A percentile compares a stretch with the other conserved stretches of the same genome.
Conservation (phyloP, 768 basidiomycete species). For the Psilocybe cubensis region DNA sequence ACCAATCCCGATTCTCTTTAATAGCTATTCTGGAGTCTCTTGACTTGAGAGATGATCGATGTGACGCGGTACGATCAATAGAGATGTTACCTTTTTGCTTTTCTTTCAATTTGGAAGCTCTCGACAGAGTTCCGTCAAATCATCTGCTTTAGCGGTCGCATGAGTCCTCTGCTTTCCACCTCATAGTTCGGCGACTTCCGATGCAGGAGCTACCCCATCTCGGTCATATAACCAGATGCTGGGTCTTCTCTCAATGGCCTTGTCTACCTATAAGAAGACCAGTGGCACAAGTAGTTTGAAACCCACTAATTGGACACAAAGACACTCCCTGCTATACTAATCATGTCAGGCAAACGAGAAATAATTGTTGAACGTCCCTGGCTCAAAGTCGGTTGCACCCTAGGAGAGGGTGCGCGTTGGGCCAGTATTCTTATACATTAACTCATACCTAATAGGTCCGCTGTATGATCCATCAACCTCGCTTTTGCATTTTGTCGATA, state of each 20-base stretch:
- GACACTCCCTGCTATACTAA: neutral
- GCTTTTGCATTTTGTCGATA: constrained; percentile 72
- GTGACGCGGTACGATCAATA: constrained; percentile 28
- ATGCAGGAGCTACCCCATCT: constrained; percentile 30
- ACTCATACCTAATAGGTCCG: constrained; percentile 45
- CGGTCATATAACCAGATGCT: constrained; percentile 20
- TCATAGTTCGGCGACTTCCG: constrained; percentile 22
- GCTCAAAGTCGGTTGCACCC: constrained; percentile 53
- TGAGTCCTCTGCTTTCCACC: constrained; percentile 11
- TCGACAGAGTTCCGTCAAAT: constrained; percentile 16
- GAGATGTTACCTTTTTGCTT: constrained; percentile 24
- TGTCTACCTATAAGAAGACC: constrained; percentile 27
- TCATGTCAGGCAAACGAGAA: constrained; percentile 22
- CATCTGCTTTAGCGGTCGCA: constrained; percentile 19
- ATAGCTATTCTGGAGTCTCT: constrained; percentile 29
- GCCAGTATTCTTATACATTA: neutral
- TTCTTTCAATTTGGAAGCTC: constrained; percentile 21
- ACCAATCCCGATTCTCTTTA: constrained; percentile 36
- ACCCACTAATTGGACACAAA: constrained; percentile 4
- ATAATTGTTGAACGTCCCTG: constrained; percentile 50
- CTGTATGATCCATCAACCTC: constrained; percentile 59
- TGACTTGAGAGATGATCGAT: constrained; percentile 23
- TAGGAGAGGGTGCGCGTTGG: constrained; percentile 60
- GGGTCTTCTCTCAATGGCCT: constrained; percentile 20
- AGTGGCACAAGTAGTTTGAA: constrained; percentile 7